A percentile compares a stretch with the other conserved stretches of the same genome.
phyloP scores from a whole-genome alignment of 768 basidiomycete species.

The Naganishia randhawae region DNA sequence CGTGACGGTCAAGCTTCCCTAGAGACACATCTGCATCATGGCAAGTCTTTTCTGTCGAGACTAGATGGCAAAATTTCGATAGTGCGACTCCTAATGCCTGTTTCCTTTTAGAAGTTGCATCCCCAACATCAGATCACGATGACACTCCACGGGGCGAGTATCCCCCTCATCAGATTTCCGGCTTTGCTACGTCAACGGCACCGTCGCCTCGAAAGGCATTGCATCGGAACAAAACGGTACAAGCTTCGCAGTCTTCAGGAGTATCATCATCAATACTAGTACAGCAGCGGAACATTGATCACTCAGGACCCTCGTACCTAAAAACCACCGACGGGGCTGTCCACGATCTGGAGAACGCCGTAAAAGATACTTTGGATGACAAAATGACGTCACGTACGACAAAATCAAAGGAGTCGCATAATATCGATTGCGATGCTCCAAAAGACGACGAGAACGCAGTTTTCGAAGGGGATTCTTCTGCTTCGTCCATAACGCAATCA shows the following conservation, averaged over 20 bases:
- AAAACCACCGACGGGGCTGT: neutral
- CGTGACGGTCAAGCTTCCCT: neutral
- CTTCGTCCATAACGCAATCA: neutral
- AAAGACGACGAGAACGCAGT: neutral
- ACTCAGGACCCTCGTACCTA: neutral
- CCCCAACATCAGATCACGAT: constrained; percentile 10
- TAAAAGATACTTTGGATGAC: neutral
- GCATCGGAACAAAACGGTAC: neutral
- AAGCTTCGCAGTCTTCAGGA: neutral
- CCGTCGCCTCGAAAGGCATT: constrained; percentile 2
- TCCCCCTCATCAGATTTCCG: neutral
- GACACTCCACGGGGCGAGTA: constrained; percentile 6
- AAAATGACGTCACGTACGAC: neutral
- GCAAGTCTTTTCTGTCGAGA: neutral
- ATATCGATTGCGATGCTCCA: neutral
- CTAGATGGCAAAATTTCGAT: too few relatives aligned
- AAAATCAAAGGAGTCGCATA: neutral
- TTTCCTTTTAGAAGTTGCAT: neutral
- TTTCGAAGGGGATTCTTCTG: neutral
- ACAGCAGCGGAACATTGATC: neutral
- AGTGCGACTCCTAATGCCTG: neutral
- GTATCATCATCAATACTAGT: neutral
- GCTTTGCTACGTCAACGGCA: neutral
- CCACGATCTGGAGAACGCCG: neutral
- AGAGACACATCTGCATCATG: neutral